phyloP scores from a whole-genome alignment of 345 rosid genomes.

The Mercurialis annua region DNA sequence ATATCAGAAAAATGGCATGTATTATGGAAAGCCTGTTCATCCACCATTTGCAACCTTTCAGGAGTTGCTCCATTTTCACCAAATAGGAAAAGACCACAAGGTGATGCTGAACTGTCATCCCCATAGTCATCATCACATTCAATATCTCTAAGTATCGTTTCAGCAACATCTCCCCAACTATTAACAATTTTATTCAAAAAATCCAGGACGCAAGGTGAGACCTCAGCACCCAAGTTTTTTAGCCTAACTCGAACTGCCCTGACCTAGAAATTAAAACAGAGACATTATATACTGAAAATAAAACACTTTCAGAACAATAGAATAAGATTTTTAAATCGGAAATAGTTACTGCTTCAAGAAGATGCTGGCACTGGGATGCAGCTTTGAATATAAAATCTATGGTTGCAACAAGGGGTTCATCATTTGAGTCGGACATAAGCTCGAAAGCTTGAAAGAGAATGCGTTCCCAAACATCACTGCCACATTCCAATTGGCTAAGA shows the following conservation, averaged over 20 bases:
- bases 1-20: conserved; percentile 73
- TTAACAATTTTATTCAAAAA: conserved; percentile 82
- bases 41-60: conserved; percentile 47
- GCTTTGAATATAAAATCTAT: conserved; percentile 84
- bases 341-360: conserved; percentile 81
- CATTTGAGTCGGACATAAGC: conserved; percentile 65
- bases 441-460: conserved; percentile 67
- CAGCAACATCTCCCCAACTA: conserved; percentile 86
- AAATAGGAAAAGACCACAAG: conserved; percentile 53
- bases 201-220: conserved; percentile 76
- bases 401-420: conserved; percentile 73
- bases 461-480: conserved; percentile 79
- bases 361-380: conserved; percentile 84
- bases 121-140: conserved; percentile 66
- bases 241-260: conserved; percentile 80
- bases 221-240: conserved; percentile 73
- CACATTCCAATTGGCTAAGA: conserved; percentile 83
- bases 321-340: conserved; percentile 13
- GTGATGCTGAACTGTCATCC: conserved; percentile 42
- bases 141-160: conserved; percentile 74
- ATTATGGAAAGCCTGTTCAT: conserved; percentile 49
- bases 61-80: conserved; percentile 59
- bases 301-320: conserved; percentile 10
- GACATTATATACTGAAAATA: conserved; percentile 6
- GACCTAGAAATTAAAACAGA: conserved; percentile 51